phyloP scores from a whole-genome alignment of 257 asterid genomes.

The Vinca minor region DNA sequence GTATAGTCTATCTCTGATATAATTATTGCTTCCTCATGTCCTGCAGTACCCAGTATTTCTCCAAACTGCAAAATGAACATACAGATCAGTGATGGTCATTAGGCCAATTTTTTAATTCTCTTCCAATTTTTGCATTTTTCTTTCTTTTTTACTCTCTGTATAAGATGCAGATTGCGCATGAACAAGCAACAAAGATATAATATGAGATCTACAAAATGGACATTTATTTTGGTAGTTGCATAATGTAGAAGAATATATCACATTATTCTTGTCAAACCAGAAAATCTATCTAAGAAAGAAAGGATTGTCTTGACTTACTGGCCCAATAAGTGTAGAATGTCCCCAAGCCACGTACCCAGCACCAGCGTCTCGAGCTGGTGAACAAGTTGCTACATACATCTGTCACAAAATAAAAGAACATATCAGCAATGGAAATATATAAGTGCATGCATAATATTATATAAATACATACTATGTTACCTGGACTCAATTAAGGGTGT shows the following conservation, averaged over 20 bases:
- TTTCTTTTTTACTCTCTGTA: too few species aligned
- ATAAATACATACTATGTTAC: not conserved
- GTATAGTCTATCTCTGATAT: constrained; percentile 80
- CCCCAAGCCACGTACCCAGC: constrained; percentile 97
- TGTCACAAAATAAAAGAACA: constrained; percentile 28
- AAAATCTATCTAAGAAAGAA: not conserved
- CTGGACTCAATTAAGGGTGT: too few species aligned
- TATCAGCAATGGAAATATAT: constrained; percentile 3
- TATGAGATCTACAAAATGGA: not conserved
- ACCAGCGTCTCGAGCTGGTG: constrained; percentile 81
- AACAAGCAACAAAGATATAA: not conserved
- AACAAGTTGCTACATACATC: constrained; percentile 86
- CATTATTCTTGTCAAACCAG: not conserved
- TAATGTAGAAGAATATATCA: not conserved
- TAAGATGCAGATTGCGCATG: not conserved
- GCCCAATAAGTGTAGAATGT: constrained; percentile 90
- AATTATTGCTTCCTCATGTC: constrained; percentile 70
- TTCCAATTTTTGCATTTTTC: not conserved
- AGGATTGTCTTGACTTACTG: constrained; percentile 45
- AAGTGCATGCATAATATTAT: not conserved
- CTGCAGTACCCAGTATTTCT: constrained; percentile 79
- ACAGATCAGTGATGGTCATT: constrained; percentile 1
- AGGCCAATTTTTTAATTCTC: not conserved
- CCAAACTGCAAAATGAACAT: constrained; percentile 54
- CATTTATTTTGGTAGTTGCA: constrained; percentile 1